phyloP scores from a whole-genome alignment of 345 rosid species.

The Camelina neglecta region DNA sequence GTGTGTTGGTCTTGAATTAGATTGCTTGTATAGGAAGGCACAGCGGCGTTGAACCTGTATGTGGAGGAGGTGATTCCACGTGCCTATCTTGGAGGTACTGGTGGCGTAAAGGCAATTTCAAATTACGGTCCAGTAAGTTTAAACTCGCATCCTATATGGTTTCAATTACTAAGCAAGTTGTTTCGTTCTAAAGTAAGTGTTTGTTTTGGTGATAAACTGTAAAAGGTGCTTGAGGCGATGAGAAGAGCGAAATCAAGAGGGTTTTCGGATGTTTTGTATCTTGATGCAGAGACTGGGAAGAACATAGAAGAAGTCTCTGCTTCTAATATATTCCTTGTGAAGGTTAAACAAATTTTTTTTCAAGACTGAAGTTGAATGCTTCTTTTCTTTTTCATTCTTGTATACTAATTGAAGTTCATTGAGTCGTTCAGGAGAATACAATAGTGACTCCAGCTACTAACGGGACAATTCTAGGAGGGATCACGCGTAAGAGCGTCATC shows the following conservation, averaged over 20 bases:
- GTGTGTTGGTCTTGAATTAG: conserved; percentile 6
- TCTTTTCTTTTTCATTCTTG: not conserved
- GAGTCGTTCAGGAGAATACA: conserved; percentile 55
- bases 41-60: conserved; percentile 58
- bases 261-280: conserved; percentile 82
- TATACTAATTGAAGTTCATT: conserved; percentile 11
- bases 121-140: conserved; percentile 76
- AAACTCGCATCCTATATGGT: not conserved
- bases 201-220: conserved; percentile 3
- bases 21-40: conserved; percentile 54
- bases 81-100: conserved; percentile 66
- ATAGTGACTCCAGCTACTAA: conserved; percentile 72
- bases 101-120: conserved; percentile 65
- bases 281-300: conserved; percentile 68
- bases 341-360: conserved; percentile 47
- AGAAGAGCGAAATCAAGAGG: conserved; percentile 73
- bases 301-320: conserved; percentile 87
- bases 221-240: conserved; percentile 70
- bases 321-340: conserved; percentile 77
- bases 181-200: not conserved
- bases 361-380: not conserved
- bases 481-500: conserved; percentile 75
- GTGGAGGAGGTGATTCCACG: conserved; percentile 70
- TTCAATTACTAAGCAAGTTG: not conserved
- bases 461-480: conserved; percentile 81